phyloP scores from a whole-genome alignment of 2,329 filamentous ascomycete species.

The Beauveria brongniartii region DNA sequence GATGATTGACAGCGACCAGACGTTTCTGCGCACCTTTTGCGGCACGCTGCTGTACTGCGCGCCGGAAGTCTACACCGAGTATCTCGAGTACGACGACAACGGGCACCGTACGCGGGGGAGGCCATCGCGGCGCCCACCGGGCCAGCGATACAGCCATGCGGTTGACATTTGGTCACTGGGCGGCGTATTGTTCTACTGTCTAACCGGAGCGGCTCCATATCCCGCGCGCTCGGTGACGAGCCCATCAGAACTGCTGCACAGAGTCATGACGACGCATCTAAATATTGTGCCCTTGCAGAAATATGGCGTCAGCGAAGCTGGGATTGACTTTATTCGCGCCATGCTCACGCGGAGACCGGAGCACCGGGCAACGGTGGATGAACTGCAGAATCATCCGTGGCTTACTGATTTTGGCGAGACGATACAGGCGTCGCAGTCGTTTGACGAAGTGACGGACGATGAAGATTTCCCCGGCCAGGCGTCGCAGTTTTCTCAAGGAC shows the following conservation, averaged over 20 bases:
- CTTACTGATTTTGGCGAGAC: constrained; percentile 33
- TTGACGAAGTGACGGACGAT: constrained; percentile 56
- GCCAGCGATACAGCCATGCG: constrained; percentile 74
- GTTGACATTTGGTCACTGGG: constrained; percentile 96
- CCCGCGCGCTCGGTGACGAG: constrained; percentile 67
- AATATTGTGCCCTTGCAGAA: constrained; percentile 56
- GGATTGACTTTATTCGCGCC: constrained; percentile 64
- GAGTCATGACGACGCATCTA: constrained; percentile 73
- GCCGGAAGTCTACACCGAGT: constrained; percentile 85
- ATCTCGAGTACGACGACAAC: constrained; percentile 58
- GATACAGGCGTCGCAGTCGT: constrained; percentile 36
- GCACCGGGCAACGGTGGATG: constrained; percentile 62
- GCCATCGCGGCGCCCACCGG: constrained; percentile 50
- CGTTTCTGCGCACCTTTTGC: constrained; percentile 92
- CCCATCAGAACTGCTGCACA: constrained; percentile 71
- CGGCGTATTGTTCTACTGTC: constrained; percentile 78
- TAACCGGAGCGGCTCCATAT: constrained; percentile 76
- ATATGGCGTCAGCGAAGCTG: constrained; percentile 52
- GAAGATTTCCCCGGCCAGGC: constrained; percentile 48
- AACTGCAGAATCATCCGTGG: constrained; percentile 70
- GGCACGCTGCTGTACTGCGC: constrained; percentile 94
- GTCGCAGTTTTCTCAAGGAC: constrained; percentile 43
- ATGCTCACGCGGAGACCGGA: constrained; percentile 80
- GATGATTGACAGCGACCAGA: constrained; percentile 81
- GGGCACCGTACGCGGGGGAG: constrained; percentile 56